These are phyloP conservation scores for Fraxinus excelsior DNA, from an alignment of 257 asterid genomes.

Conservation along the genomic window DNA sequence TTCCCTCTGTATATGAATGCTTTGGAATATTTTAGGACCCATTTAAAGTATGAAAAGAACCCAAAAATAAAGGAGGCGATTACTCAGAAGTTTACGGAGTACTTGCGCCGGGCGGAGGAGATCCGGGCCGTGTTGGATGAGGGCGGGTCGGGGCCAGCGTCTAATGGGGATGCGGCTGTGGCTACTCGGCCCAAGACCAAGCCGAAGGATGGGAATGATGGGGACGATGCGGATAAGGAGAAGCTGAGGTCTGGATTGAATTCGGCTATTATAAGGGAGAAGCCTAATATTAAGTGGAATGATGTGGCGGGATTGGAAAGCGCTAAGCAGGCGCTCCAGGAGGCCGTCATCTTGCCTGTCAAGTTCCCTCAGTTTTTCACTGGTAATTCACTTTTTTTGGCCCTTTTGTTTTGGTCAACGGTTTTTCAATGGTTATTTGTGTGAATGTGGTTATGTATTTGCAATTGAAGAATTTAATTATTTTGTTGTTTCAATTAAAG, in stretches of 20 bases:
- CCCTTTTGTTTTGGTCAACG: slow-evolving; percentile 1
- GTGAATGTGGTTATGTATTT: slow-evolving; percentile 2
- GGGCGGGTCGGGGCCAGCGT: slow-evolving; percentile 77
- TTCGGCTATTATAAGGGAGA: slow-evolving; percentile 92
- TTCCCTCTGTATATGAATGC: slow-evolving; percentile 96
- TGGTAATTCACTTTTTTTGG: slow-evolving; percentile 40
- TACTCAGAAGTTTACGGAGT: slow-evolving; percentile 92
- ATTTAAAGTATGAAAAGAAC: slow-evolving; percentile 15
- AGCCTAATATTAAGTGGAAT: slow-evolving; percentile 95
- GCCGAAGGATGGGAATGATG: slow-evolving; percentile 88
- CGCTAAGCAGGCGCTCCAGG: slow-evolving; percentile 96
- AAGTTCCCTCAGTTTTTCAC: slow-evolving; percentile 98
- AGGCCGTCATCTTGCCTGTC: slow-evolving; percentile 96
- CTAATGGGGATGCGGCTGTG: slow-evolving; percentile 91
- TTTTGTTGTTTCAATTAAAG: background rate
- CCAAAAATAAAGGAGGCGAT: slow-evolving; percentile 95
- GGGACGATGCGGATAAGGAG: slow-evolving; percentile 88
- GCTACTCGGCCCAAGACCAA: slow-evolving; percentile 78
- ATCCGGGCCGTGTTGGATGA: slow-evolving; percentile 87
- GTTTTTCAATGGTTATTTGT: background rate
- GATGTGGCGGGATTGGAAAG: slow-evolving; percentile 99
- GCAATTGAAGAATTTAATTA: background rate
- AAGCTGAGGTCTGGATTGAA: slow-evolving; percentile 86
- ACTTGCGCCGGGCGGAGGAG: slow-evolving; percentile 97
- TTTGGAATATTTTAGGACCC: slow-evolving; percentile 37